Evolutionary conservation across 371 early-diverging fungal genomes (phyloP), one percentile per base, ranked within the genome.

Genomic region (Apophysomyces elegans): DNA sequence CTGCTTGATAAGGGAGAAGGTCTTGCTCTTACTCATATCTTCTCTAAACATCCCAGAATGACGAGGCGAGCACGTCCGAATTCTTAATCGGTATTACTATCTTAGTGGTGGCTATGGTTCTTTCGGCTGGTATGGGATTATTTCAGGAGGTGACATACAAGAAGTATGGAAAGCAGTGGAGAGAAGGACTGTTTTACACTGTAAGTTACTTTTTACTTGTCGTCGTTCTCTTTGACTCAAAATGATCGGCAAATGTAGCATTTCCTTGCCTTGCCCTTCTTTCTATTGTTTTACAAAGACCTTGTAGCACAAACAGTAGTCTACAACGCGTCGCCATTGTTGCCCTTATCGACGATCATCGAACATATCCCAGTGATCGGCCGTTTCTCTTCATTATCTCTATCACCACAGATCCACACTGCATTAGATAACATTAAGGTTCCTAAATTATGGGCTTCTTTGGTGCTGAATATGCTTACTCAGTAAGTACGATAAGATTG

Each of bases 181-280:
- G 91, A 35, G 96, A 96, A 71, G 93, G 93, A 0, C 74, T 96
- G 41, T 96, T 96, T 68, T 96, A 95, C 66, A 92, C 90, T 7
- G 90, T 90, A 84, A 68, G 47, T n/a, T 8, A 21, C 21, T 4
- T 21, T 16, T 5, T 41, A 21, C 1, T 16, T 50, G 21, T 21
- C 32, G 32, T 26, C 32, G 2, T 26, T 26, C 21, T 50, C 16
- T 11, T 32, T 11, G 0, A 26, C 54, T 50, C 32, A 26, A 50
- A 50, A 5, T 8, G 59, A 18, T 43, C 35, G 8, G 12, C 50
- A 37, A 47, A 63, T 18, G 7, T 65, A 92, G 86, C 96, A 96
- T 70, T 79, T 89, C 43, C 71, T 95, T 37, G 91, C 91, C 0
- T 69, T 96, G 37, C 95, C 96, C 0, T 83, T 91, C 70, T 95